Evolutionary conservation across 2,329 filamentous ascomycete species (phyloP).

Genomic region (Plectosphaerella plurivora): DNA sequence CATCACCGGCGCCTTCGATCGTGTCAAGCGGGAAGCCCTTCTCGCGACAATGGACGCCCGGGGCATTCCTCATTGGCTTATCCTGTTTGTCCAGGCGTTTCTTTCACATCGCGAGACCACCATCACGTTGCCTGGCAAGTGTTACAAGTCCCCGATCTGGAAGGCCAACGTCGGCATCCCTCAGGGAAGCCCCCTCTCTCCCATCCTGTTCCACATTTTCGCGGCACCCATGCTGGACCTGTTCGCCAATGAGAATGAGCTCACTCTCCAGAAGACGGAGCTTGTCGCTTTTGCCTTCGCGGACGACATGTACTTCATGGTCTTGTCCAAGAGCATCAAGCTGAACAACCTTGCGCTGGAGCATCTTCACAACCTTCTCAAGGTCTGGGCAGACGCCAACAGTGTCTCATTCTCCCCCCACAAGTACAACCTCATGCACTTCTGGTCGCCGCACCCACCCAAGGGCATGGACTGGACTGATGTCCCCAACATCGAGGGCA

Average conservation of each 20-base stretch:
- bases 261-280: neutral
- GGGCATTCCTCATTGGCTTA: neutral
- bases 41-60: neutral
- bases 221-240: conserved; percentile 1
- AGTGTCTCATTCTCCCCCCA: neutral
- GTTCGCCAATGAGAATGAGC: neutral
- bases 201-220: conserved; percentile 6
- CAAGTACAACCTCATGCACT: conserved; percentile 6
- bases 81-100: conserved; percentile 1
- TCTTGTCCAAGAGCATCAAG: neutral
- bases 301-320: conserved; percentile 4
- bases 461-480: too few species aligned
- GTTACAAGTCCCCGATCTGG: neutral
- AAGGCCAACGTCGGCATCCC: conserved; percentile 4
- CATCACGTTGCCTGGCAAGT: neutral
- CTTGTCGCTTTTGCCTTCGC: neutral
- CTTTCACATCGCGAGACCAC: neutral
- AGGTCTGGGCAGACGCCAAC: neutral
- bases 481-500: too few species aligned
- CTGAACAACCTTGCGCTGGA: neutral
- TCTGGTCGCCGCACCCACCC: neutral
- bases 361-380: neutral
- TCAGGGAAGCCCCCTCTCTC: conserved; percentile 4
- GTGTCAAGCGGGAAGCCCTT: neutral
- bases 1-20: conserved; percentile 3